phyloP scores from a whole-genome alignment of 345 rosid genomes.

The Linum trigynum region DNA sequence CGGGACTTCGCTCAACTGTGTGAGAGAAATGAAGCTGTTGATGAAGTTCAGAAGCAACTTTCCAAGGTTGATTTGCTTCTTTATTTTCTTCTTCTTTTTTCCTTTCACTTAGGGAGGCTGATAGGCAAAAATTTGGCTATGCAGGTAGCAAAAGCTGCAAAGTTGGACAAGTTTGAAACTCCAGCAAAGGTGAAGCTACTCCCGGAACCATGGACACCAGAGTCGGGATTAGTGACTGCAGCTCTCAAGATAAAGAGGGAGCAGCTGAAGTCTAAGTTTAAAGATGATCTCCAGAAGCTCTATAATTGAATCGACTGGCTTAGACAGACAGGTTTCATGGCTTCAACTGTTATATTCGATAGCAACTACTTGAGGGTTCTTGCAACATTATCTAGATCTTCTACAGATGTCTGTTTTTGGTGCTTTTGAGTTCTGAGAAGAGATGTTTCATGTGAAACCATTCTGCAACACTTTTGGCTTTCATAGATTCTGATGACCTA shows the following conservation, averaged over 20 bases:
- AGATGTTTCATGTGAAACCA: neutral
- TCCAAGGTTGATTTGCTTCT: conserved; percentile 36
- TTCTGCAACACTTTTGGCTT: neutral
- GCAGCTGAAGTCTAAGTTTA: conserved; percentile 51
- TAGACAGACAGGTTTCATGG: no score
- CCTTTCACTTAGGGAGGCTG: neutral
- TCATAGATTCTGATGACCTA: neutral
- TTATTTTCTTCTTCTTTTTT: neutral
- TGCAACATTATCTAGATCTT: no score
- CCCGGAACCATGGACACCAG: conserved; percentile 77
- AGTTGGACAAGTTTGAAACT: conserved; percentile 61
- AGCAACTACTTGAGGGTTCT: neutral
- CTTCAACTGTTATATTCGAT: no score
- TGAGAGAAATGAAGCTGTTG: conserved; percentile 42
- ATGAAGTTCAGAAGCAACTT: conserved; percentile 59
- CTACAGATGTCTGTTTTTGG: no score
- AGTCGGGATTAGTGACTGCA: conserved; percentile 62
- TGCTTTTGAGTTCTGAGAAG: neutral
- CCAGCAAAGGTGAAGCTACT: conserved; percentile 71
- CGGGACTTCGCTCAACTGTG: conserved; percentile 49
- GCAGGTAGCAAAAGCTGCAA: conserved; percentile 62
- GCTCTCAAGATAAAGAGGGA: conserved; percentile 75
- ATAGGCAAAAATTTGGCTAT: neutral
- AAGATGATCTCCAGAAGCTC: conserved; percentile 55
- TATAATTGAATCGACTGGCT: conserved; percentile 27